Percentiles rank a stretch among this genome's conserved stretches.
Evolutionary conservation across 768 basidiomycete species (phyloP).

Genomic region (Lepiota brunneoincarnata): DNA sequence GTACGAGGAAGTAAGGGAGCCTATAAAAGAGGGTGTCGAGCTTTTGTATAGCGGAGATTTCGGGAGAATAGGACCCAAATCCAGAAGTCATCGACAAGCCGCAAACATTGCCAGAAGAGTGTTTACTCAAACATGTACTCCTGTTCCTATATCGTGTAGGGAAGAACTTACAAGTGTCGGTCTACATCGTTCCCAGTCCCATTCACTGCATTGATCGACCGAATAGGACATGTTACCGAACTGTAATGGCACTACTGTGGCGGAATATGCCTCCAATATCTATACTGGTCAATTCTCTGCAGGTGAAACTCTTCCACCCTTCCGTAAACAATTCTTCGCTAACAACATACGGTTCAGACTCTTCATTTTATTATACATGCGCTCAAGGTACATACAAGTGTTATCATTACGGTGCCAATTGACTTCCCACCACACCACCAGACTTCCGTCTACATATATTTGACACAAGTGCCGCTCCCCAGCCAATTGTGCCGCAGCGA

Average conservation of each 20-base stretch:
- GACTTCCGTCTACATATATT: slow-evolving; percentile 92
- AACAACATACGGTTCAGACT: slow-evolving; percentile 43
- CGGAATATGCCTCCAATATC: slow-evolving; percentile 66
- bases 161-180: slow-evolving; percentile 11
- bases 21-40: slow-evolving; percentile 59
- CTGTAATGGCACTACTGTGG: slow-evolving; percentile 75
- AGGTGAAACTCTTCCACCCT: slow-evolving; percentile 34
- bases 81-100: slow-evolving; percentile 28
- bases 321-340: slow-evolving; percentile 5
- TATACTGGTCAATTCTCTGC: slow-evolving; percentile 85
- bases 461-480: slow-evolving; percentile 57
- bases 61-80: slow-evolving; percentile 57
- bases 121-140: slow-evolving; percentile 35
- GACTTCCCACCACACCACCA: slow-evolving; percentile 22
- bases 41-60: slow-evolving; percentile 80
- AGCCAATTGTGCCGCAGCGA: slow-evolving; percentile 20
- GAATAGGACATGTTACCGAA: slow-evolving; percentile 73
- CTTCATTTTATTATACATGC: slow-evolving; percentile 93
- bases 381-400: slow-evolving; percentile 55
- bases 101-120: slow-evolving; percentile 50
- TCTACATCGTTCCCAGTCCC: background rate
- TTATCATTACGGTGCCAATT: background rate
- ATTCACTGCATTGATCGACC: background rate
- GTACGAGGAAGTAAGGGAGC: slow-evolving; percentile 45
- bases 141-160: slow-evolving; percentile 22